A percentile compares a stretch with the other conserved stretches of the same genome.
Evolutionary conservation across 2,329 filamentous ascomycete species (phyloP).

Genomic region (Aciculosporium take): DNA sequence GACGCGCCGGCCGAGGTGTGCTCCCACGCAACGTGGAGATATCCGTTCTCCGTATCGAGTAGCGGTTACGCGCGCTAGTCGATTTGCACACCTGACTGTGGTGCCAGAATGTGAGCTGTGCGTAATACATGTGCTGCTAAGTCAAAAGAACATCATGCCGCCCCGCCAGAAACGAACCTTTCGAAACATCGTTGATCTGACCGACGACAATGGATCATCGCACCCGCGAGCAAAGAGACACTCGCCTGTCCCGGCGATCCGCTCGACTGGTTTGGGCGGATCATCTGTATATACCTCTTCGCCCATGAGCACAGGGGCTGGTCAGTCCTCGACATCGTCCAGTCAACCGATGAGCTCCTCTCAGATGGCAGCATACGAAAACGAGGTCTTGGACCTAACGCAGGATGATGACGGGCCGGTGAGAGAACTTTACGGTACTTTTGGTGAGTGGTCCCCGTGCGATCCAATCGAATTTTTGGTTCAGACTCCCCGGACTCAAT

Average conservation of each 20-base stretch:
- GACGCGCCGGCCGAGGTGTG: no score
- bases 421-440: slow-evolving; percentile 33
- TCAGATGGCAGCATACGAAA: slow-evolving; percentile 14
- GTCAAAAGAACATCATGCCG: slow-evolving; percentile 5
- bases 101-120: no score
- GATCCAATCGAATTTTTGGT: neutral
- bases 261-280: slow-evolving; percentile 9
- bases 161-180: slow-evolving; percentile 20
- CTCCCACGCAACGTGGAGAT: no score
- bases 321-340: slow-evolving; percentile 1
- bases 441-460: slow-evolving; percentile 19
- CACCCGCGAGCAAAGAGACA: slow-evolving; percentile 14
- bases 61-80: slow-evolving; percentile 3
- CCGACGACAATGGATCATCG: slow-evolving; percentile 18
- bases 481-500: neutral
- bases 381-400: slow-evolving; percentile 28
- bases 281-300: slow-evolving; percentile 8
- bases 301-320: slow-evolving; percentile 5
- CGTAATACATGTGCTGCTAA: neutral
- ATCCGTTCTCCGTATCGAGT: no score
- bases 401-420: slow-evolving; percentile 27
- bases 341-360: slow-evolving; percentile 5
- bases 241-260: slow-evolving; percentile 8
- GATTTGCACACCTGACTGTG: no score
- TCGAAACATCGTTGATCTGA: slow-evolving; percentile 26